These are phyloP conservation scores for Epichloe aotearoae DNA, from an alignment of 2,329 filamentous ascomycete genomes.

Conservation along the genomic window DNA sequence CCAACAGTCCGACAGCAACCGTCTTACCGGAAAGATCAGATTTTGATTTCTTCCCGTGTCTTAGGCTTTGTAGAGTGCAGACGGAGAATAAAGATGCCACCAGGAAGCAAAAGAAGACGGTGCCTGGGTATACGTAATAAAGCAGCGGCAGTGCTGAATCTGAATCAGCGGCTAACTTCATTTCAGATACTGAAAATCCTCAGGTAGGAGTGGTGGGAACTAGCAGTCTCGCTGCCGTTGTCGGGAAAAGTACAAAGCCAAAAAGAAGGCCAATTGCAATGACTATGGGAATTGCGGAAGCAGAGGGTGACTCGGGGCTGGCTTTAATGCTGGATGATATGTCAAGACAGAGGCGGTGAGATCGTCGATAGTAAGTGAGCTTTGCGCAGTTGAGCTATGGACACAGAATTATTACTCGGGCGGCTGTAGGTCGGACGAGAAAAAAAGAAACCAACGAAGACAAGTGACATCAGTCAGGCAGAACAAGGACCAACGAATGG, in stretches of 20 bases:
- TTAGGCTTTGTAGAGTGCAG: conserved; percentile 37
- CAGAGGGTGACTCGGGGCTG: not conserved
- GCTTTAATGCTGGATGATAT: not conserved
- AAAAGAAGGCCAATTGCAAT: not conserved
- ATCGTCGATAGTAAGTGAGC: not conserved
- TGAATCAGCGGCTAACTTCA: conserved; percentile 3
- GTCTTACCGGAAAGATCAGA: conserved; percentile 10
- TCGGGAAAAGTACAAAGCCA: not conserved
- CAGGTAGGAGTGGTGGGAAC: not conserved
- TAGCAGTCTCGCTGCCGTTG: not conserved
- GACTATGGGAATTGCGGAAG: not conserved
- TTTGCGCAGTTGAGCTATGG: not conserved
- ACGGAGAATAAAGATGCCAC: conserved; percentile 35
- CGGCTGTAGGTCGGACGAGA: not conserved
- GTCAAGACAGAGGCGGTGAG: not conserved
- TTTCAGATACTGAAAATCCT: not conserved
- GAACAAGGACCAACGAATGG: not conserved
- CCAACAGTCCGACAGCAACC: conserved; percentile 27
- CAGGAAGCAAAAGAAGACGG: conserved; percentile 45
- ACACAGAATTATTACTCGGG: not conserved
- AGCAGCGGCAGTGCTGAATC: conserved; percentile 27
- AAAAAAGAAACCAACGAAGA: not conserved
- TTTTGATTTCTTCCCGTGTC: conserved; percentile 9
- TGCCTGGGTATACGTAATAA: conserved; percentile 45
- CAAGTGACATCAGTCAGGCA: not conserved